Percentiles rank a stretch among this genome's conserved stretches.
phyloP scores from a whole-genome alignment of 441 rosid species.

The Gossypium schwendimanii region DNA sequence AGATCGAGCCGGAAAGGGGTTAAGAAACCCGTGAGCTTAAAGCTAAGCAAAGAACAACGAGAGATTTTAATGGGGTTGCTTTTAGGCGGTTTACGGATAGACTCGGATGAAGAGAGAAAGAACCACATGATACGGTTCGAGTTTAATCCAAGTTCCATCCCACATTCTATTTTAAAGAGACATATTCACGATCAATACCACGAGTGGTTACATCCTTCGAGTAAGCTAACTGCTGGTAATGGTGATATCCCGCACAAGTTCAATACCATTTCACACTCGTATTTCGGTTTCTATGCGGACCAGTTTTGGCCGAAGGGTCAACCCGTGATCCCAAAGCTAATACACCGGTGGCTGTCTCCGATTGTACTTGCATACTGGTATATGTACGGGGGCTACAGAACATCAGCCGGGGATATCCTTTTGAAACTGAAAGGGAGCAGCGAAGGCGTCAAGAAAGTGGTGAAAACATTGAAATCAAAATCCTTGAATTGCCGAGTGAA shows the following conservation, averaged over 20 bases:
- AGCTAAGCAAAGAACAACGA: conserved; percentile 71
- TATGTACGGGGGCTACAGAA: conserved; percentile 66
- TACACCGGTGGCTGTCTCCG: conserved; percentile 81
- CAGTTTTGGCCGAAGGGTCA: conserved; percentile 64
- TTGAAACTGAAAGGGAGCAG: conserved; percentile 60
- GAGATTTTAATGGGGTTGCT: conserved; percentile 79
- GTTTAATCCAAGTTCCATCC: conserved; percentile 44
- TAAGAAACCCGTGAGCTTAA: conserved; percentile 50
- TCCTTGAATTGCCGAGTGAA: conserved; percentile 65
- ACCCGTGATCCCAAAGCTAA: conserved; percentile 65
- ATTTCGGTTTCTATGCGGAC: conserved; percentile 66
- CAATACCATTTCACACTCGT: conserved; percentile 47
- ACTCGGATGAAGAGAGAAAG: conserved; percentile 51
- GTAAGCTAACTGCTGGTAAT: conserved; percentile 21
- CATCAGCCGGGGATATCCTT: conserved; percentile 52
- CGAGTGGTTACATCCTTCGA: conserved; percentile 70
- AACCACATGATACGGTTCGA: conserved; percentile 54
- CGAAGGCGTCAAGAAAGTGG: conserved; percentile 49
- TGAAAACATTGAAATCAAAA: conserved; percentile 45
- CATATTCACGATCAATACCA: conserved; percentile 56
- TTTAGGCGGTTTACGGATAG: conserved; percentile 72
- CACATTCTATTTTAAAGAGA: conserved; percentile 48
- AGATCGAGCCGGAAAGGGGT: conserved; percentile 48
- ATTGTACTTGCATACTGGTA: conserved; percentile 74
- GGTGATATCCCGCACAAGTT: conserved; percentile 39